phyloP scores from a whole-genome alignment of 2,329 filamentous ascomycete species.

The Xenoacremonium recifei region DNA sequence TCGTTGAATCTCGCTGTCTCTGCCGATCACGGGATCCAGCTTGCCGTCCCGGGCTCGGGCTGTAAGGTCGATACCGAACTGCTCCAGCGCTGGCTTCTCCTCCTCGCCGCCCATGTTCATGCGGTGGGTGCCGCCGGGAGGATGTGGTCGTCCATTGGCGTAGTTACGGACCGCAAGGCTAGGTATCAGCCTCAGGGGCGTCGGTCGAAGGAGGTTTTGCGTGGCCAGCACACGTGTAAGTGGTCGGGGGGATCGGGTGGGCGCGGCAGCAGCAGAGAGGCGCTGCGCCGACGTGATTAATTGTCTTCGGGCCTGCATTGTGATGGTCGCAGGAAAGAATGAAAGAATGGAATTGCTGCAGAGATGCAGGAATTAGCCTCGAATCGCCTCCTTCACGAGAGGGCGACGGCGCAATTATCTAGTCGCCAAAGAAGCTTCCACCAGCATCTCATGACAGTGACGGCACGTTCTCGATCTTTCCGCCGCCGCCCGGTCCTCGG shows the following conservation, averaged over 20 bases:
- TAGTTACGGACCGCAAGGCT: constrained; percentile 49
- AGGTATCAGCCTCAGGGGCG: constrained; percentile 34
- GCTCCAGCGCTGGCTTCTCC: constrained; percentile 84
- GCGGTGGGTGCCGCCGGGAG: constrained; percentile 86
- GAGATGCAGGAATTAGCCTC: constrained; percentile 8
- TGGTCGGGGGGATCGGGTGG: constrained; percentile 27
- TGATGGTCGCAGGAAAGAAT: constrained; percentile 11
- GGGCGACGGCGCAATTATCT: constrained; percentile 20
- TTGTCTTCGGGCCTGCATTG: constrained; percentile 43
- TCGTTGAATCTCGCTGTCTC: constrained; percentile 86
- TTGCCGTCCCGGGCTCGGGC: constrained; percentile 82
- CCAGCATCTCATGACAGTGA: constrained; percentile 24
- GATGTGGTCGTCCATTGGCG: constrained; percentile 74
- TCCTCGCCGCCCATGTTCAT: constrained; percentile 80
- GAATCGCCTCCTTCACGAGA: constrained; percentile 1
- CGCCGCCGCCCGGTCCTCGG: constrained; percentile 19
- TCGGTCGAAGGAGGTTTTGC: constrained; percentile 19
- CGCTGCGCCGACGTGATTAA: constrained; percentile 38
- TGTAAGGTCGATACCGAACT: constrained; percentile 90
- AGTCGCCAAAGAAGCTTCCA: constrained; percentile 8
- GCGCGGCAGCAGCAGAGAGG: constrained; percentile 31
- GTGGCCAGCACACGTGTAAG: constrained; percentile 24
- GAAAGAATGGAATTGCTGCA: constrained; percentile 3
- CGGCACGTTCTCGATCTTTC: constrained; percentile 42
- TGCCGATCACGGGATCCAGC: constrained; percentile 91